Evolutionary conservation across 2,329 filamentous ascomycete species (phyloP).

Genomic region (Monosporascus ibericus): DNA sequence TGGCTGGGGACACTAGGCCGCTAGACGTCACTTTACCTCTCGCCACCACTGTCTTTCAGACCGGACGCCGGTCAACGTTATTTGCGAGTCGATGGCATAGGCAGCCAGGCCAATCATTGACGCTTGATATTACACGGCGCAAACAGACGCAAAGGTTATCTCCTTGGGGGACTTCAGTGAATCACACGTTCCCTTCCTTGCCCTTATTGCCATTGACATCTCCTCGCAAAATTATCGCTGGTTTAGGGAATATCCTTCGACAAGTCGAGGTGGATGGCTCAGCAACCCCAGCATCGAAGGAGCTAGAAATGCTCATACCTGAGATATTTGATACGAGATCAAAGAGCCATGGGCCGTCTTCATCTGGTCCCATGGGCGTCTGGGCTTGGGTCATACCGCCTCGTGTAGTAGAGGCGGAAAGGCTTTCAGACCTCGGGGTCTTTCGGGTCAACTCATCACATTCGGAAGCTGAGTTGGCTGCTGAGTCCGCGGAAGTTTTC

Average conservation of each 20-base stretch:
- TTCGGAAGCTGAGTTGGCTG: constrained; percentile 19
- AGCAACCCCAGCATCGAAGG: constrained; percentile 58
- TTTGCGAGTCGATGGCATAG: constrained; percentile 35
- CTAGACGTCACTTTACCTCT: constrained; percentile 54
- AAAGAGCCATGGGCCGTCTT: constrained; percentile 16
- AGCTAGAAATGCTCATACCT: constrained; percentile 62
- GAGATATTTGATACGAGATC: constrained; percentile 43
- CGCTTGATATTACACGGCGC: constrained; percentile 22
- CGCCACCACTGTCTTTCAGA: constrained; percentile 74
- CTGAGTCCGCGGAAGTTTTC: constrained; percentile 23
- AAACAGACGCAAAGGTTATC: constrained; percentile 33
- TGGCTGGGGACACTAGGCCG: constrained; percentile 10
- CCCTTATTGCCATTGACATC: constrained; percentile 58
- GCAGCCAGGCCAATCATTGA: constrained; percentile 12
- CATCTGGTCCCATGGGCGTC: constrained; percentile 47
- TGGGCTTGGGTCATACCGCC: constrained; percentile 66
- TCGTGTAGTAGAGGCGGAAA: constrained; percentile 15
- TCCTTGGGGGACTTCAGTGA: constrained; percentile 9
- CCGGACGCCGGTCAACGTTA: constrained; percentile 56
- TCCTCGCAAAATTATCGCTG: constrained; percentile 55
- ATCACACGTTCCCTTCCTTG: constrained; percentile 13
- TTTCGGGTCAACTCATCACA: constrained; percentile 15
- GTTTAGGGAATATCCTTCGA: constrained; percentile 74
- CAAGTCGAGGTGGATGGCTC: constrained; percentile 46
- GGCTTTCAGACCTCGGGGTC: constrained; percentile 14